These are phyloP conservation scores for Ailanthus altissimus DNA, from an alignment of 345 rosid genomes.

Conservation along the genomic window DNA sequence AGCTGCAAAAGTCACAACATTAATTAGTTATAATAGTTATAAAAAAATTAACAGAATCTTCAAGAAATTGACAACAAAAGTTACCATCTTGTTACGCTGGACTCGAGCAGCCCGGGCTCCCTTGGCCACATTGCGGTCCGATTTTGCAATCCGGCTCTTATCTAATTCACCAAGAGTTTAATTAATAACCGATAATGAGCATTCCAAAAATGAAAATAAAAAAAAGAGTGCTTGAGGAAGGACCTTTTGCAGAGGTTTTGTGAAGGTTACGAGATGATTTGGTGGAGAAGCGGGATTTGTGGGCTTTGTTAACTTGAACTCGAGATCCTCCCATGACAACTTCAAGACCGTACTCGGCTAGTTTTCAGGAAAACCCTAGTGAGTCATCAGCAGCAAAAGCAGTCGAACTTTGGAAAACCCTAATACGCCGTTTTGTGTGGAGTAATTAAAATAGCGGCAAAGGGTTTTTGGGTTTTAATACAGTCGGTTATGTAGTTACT, in stretches of 20 bases:
- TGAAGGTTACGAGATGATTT: constrained; percentile 83
- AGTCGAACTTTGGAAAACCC: constrained; percentile 10
- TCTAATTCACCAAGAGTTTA: constrained; percentile 39
- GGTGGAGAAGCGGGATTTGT: constrained; percentile 76
- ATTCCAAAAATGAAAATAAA: background rate
- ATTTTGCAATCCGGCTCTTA: constrained; percentile 58
- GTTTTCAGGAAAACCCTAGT: constrained; percentile 12
- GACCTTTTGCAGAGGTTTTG: constrained; percentile 66
- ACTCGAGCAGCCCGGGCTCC: constrained; percentile 71
- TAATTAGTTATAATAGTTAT: background rate
- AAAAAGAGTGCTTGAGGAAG: background rate
- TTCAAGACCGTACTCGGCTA: background rate
- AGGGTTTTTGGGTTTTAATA: background rate
- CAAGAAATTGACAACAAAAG: background rate
- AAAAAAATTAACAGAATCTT: background rate
- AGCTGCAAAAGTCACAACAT: constrained; percentile 39
- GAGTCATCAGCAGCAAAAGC: constrained; percentile 7
- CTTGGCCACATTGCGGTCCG: constrained; percentile 56
- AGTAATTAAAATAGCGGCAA: constrained; percentile 23
- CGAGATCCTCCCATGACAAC: constrained; percentile 70
- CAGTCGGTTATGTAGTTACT: background rate
- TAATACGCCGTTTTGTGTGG: too few species aligned
- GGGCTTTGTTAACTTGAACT: constrained; percentile 80
- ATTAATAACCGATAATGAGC: background rate
- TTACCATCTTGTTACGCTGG: constrained; percentile 84